phyloP scores from a whole-genome alignment of 768 basidiomycete species.

The Mycena albidolilacea region DNA sequence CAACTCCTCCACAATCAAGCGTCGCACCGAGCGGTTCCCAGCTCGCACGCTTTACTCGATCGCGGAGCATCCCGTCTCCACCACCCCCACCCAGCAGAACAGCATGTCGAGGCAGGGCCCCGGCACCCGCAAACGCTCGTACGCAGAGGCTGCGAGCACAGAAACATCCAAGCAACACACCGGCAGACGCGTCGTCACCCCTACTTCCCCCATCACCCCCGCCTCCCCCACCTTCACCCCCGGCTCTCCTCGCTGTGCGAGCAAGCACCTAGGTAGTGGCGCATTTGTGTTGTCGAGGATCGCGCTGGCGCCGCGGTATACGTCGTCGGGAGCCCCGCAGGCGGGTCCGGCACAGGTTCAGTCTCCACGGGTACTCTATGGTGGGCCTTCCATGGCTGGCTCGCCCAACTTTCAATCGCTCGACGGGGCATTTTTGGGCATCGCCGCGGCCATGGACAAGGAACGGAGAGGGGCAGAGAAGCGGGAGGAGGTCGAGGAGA shows the following conservation, averaged over 20 bases:
- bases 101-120: slow-evolving; percentile 3
- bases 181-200: slow-evolving; percentile 22
- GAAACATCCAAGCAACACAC: slow-evolving; percentile 5
- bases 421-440: slow-evolving; percentile 24
- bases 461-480: neutral
- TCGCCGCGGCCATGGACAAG: slow-evolving; percentile 5
- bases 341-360: slow-evolving; percentile 33
- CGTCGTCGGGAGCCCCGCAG: slow-evolving; percentile 27
- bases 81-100: neutral
- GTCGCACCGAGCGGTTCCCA: slow-evolving; percentile 25
- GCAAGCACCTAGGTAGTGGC: neutral
- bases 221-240: slow-evolving; percentile 7
- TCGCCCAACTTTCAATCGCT: slow-evolving; percentile 37
- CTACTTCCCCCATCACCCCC: slow-evolving; percentile 3
- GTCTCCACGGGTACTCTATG: slow-evolving; percentile 29
- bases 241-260: slow-evolving; percentile 29
- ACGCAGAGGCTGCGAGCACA: slow-evolving; percentile 4
- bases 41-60: slow-evolving; percentile 15
- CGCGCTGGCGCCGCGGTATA: slow-evolving; percentile 29
- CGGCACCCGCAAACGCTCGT: slow-evolving; percentile 17
- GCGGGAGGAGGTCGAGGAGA: neutral
- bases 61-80: slow-evolving; percentile 5
- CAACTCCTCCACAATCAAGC: slow-evolving; percentile 25
- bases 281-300: neutral
- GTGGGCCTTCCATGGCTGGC: slow-evolving; percentile 29